Evolutionary conservation across 495 filamentous ascomycete species (phyloP).

Genomic region (Durotheca rogersii): DNA sequence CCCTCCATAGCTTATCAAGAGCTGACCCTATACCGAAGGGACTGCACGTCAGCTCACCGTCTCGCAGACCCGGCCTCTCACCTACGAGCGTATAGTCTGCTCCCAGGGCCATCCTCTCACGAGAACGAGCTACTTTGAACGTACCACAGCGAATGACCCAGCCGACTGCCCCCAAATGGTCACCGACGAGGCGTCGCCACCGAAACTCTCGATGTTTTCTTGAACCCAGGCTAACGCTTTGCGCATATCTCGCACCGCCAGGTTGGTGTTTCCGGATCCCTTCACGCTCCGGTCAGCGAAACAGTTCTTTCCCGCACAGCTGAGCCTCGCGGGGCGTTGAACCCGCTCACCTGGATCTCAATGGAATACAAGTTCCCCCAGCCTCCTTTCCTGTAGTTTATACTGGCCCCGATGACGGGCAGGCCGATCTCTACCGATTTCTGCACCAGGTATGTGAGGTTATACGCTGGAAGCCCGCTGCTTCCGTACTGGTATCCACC

Average conservation of each 20-base stretch:
- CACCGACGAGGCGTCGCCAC: constrained; percentile 51
- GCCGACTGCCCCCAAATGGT: constrained; percentile 44
- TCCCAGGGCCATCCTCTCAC: not conserved
- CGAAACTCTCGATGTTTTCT: constrained; percentile 58
- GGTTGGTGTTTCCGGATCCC: constrained; percentile 40
- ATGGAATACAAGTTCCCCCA: constrained; percentile 51
- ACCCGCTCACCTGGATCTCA: constrained; percentile 39
- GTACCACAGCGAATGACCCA: constrained; percentile 39
- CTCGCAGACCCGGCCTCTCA: not conserved
- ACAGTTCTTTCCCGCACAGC: no score
- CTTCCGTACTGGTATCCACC: constrained; percentile 65
- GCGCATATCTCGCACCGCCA: constrained; percentile 54
- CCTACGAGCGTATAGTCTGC: not conserved
- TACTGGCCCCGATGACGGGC: constrained; percentile 47
- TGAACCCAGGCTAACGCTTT: constrained; percentile 58
- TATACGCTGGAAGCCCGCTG: constrained; percentile 52
- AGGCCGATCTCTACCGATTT: constrained; percentile 48
- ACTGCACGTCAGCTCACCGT: not conserved
- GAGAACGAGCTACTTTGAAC: constrained; percentile 7
- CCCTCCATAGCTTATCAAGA: constrained; percentile 38
- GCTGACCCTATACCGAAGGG: constrained; percentile 26
- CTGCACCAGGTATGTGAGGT: constrained; percentile 46
- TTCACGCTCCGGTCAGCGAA: constrained; percentile 1
- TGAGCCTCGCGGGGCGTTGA: no score
- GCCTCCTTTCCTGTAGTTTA: constrained; percentile 47